Evolutionary conservation across 1,139 yeast genomes (phyloP).

Genomic region (Zygosaccharomyces pseudobailii): DNA sequence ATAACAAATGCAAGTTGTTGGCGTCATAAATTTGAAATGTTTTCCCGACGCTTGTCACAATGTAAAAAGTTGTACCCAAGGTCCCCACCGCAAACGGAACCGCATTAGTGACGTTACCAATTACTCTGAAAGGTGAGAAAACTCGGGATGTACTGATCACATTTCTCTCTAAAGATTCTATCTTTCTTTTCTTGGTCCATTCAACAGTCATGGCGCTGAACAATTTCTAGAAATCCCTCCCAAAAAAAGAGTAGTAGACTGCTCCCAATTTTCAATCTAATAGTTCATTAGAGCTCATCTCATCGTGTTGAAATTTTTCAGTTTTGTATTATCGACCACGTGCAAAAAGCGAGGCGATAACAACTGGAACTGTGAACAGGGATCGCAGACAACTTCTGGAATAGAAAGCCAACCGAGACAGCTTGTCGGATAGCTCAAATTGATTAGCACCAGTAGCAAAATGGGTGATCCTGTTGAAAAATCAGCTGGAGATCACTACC

Average conservation of each 20-base stretch:
- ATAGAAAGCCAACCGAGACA: neutral
- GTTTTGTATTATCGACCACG: neutral
- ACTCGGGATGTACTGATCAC: constrained; percentile 38
- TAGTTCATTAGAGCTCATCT: constrained; percentile 8
- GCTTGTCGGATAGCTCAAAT: neutral
- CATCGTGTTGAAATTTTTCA: constrained; percentile 14
- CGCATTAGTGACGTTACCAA: constrained; percentile 70
- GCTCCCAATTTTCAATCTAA: neutral
- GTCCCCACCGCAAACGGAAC: constrained; percentile 86
- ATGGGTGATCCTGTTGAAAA: constrained; percentile 4
- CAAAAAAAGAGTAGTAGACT: no score
- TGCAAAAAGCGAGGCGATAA: neutral
- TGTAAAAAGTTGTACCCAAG: constrained; percentile 80
- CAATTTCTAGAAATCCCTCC: neutral
- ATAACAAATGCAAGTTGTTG: constrained; percentile 74
- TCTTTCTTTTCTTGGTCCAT: constrained; percentile 32
- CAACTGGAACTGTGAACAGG: neutral
- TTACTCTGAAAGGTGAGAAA: constrained; percentile 54
- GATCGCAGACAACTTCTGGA: neutral
- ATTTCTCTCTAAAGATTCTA: constrained; percentile 11
- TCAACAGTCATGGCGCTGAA: constrained; percentile 5
- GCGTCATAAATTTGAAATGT: constrained; percentile 94
- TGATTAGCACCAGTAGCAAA: neutral
- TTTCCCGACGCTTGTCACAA: constrained; percentile 85
- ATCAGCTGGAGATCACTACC: constrained; percentile 1